A percentile compares a stretch with the other conserved stretches of the same genome.
Conservation (phyloP, 805 yeast genomes). For the Clavispora carvajalis region DNA sequence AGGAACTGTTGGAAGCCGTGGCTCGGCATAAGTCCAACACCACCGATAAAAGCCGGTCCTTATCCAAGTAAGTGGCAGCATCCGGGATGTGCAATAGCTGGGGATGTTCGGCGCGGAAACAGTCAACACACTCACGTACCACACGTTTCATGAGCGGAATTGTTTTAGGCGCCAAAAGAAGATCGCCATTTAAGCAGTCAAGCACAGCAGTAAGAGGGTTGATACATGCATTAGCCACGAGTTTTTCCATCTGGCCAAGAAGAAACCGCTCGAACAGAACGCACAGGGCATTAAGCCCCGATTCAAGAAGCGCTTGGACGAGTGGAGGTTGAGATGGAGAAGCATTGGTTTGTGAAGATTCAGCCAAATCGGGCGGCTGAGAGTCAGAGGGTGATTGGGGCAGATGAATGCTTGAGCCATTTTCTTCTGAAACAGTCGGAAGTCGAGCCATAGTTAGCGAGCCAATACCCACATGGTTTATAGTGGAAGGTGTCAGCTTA, state of each 20-base stretch:
- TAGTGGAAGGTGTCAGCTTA: conserved; percentile 29
- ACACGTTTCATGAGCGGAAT: conserved; percentile 33
- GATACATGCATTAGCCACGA: conserved; percentile 75
- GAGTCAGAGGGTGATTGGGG: no score
- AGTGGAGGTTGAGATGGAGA: no score
- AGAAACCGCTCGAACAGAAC: conserved; percentile 40
- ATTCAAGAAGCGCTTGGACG: conserved; percentile 18
- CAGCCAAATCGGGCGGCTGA: no score
- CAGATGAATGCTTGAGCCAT: no score
- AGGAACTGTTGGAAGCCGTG: conserved; percentile 57
- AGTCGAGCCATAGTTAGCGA: conserved; percentile 53
- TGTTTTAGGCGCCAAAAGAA: conserved; percentile 39
- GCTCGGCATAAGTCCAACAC: conserved; percentile 25
- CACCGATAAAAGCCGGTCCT: conserved; percentile 31
- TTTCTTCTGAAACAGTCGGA: no score
- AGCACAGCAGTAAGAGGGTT: conserved; percentile 78
- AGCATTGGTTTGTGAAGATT: no score
- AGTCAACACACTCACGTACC: conserved; percentile 41
- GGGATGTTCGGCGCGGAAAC: conserved; percentile 31
- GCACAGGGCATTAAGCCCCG: conserved; percentile 23
- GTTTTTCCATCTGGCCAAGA: conserved; percentile 63
- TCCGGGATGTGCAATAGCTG: conserved; percentile 24
- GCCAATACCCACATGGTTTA: conserved; percentile 69
- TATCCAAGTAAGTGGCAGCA: conserved; percentile 25
- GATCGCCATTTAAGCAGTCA: conserved; percentile 74